Base-by-base conservation (phyloP, 306 rosid species). In the Lithocarpus polystachyus region DNA sequence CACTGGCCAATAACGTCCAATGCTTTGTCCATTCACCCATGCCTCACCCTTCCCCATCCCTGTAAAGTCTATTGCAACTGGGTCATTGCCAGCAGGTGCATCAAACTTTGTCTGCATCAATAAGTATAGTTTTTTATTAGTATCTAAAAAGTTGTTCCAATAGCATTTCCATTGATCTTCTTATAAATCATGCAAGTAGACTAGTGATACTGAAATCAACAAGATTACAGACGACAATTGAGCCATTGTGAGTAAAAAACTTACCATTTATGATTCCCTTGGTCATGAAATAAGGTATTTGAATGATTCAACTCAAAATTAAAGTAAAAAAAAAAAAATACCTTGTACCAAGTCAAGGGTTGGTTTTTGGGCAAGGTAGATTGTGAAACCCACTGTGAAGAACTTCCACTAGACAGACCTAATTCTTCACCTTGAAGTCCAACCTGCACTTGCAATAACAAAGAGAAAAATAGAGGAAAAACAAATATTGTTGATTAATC, bases 1-100 rank as follows among this genome's bases (percentile, higher is more conserved):
- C 37, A 88, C 79, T 2, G 98, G 99, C 99, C 99, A 95, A 79
- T 87, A 95, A 57, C 98, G 92, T 3, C 98, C 99, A 24, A 95
- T 95, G 89, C 99, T 92, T 64, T 95, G 92, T 62, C 99, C 99
- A 29, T 95, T 95, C 79, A 95, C 92, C 99, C 99, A 95, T 23
- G 98, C 98, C 85, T 89, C 97, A 1, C 99, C 99, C 79, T 95
- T 95, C 56, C 98, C 99, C 95, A 92, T 72, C 60, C 98, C 98
- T 14, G 87, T 87, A 83, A 95, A 91, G 89, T 95, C 98, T 78
- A 95, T 59, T 43, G 97, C 97, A 78, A 95, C 92, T 35, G 98
- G 98, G 56, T 87, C 84, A 75, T 72, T 85, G 57, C 97, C 95
- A 56, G 86, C 76, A 67, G 97, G 97, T 43, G 93, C 80, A 70